phyloP scores from a whole-genome alignment of 2,329 filamentous ascomycete species.

The Calonectria montana region DNA sequence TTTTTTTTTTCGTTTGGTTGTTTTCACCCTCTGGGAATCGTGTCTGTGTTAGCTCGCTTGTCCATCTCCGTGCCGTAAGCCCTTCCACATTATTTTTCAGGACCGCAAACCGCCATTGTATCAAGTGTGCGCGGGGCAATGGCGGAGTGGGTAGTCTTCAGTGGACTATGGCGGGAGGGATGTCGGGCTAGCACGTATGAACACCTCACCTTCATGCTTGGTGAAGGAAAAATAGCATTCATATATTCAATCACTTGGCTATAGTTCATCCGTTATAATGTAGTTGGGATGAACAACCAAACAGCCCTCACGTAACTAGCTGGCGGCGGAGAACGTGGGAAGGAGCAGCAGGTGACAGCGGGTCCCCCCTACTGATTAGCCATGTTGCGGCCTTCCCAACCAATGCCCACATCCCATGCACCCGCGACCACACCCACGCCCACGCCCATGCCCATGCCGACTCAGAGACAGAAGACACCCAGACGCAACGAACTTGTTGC shows the following conservation, averaged over 20 bases:
- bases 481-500: background rate
- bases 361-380: background rate
- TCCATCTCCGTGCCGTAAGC: background rate
- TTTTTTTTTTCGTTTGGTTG: background rate
- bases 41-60: slow-evolving; percentile 5
- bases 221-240: background rate
- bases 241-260: background rate
- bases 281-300: slow-evolving; percentile 11
- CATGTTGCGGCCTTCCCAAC: slow-evolving; percentile 7
- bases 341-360: slow-evolving; percentile 16
- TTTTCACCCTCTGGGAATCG: background rate
- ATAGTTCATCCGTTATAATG: background rate
- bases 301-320: background rate
- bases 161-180: background rate
- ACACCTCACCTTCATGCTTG: background rate
- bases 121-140: slow-evolving; percentile 10
- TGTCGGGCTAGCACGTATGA: background rate
- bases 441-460: background rate
- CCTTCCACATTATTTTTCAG: slow-evolving; percentile 2
- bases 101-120: background rate
- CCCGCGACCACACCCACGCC: background rate
- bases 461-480: slow-evolving; percentile 6
- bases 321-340: slow-evolving; percentile 7
- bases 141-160: background rate
- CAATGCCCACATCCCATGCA: slow-evolving; percentile 12